Base-by-base conservation (phyloP, 2,329 filamentous ascomycete genomes). In the Xylaria sp. region DNA sequence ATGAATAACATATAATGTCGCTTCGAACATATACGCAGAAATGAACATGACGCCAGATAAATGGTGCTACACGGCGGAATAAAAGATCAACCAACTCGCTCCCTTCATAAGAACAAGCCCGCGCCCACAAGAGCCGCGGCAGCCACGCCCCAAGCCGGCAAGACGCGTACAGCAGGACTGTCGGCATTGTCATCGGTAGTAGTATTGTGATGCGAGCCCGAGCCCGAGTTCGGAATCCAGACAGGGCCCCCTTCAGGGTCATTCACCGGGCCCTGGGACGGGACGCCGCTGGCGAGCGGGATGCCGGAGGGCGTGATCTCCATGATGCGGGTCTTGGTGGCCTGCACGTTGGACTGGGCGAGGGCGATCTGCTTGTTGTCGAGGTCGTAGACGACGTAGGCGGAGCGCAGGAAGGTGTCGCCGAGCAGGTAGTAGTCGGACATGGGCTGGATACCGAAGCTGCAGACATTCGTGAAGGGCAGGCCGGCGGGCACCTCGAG, bases 381-480 rank as follows among this genome's bases (percentile, higher is more conserved):
- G 48, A 83, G 69, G 65, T 84, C 80, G 68, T 83, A 83, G 57
- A 83, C 81, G 54, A 82, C 79, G 67, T 84, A 84, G 9, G 78
- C 77, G 34, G 74, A 75, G 13, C 78, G 75, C 53, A 80, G 67
- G 63, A 81, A 80, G 3, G 75, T 78, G 66, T 79, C 78, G 50
- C 79, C 79, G 2, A 80, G 74, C 11, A 80, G 71, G 30, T 76
- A 78, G 59, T 70, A 68, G 49, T 66, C 69, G 16, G 74, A 69
- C 13, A 16, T 46, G 57, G 72, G 76, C 66, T 79, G 76, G 59
- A 87, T 78, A 52, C 83, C 83, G 55, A 86, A 82, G 65, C 81
- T 76, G 69, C 84, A 86, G 4, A 76, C 69, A 42, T 74, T 62
- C 5, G 74, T 64, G 68, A 81, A 79, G 54, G 73, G 75, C 7